Conservation (phyloP, 1,284 basidiomycete genomes). For the Ustilago trichophora region DNA sequence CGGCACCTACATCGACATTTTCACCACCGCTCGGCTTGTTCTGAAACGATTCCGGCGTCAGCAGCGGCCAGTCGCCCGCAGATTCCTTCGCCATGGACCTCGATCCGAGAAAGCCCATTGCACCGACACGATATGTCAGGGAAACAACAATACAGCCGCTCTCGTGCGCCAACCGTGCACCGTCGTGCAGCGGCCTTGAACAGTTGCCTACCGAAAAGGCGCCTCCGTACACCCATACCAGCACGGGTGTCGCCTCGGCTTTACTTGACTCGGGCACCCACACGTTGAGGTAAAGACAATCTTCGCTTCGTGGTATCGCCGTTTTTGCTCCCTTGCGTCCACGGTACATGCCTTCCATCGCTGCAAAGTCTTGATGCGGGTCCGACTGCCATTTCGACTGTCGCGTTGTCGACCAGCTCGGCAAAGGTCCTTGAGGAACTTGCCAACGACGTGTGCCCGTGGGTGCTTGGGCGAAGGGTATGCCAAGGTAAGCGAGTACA, state of each 20-base stretch:
- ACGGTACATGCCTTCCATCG: slow-evolving; percentile 37
- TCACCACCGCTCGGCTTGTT: slow-evolving; percentile 2
- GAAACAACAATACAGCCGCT: slow-evolving; percentile 68
- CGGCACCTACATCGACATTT: slow-evolving; percentile 10
- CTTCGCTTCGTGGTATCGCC: slow-evolving; percentile 68
- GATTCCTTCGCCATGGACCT: slow-evolving; percentile 67
- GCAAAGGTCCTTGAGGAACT: slow-evolving; percentile 68
- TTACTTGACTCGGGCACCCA: slow-evolving; percentile 42
- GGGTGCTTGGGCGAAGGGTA: slow-evolving; percentile 76
- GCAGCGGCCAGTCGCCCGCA: slow-evolving; percentile 32
- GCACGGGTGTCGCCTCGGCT: slow-evolving; percentile 69
- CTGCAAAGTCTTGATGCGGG: slow-evolving; percentile 36
- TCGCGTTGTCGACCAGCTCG: slow-evolving; percentile 14
- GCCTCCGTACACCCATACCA: slow-evolving; percentile 72
- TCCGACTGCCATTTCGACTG: slow-evolving; percentile 32
- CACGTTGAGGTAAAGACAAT: slow-evolving; percentile 70
- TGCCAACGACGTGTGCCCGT: slow-evolving; percentile 72
- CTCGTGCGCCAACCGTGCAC: slow-evolving; percentile 33
- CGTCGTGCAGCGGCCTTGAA: slow-evolving; percentile 35
- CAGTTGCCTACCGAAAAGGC: slow-evolving; percentile 51
- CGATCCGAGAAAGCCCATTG: slow-evolving; percentile 69
- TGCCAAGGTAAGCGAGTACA: slow-evolving; percentile 74
- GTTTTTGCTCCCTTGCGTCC: slow-evolving; percentile 23
- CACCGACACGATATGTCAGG: slow-evolving; percentile 69
- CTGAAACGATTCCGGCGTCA: slow-evolving; percentile 12